Conservation (phyloP, 768 basidiomycete genomes). For the Collybia sp. region DNA sequence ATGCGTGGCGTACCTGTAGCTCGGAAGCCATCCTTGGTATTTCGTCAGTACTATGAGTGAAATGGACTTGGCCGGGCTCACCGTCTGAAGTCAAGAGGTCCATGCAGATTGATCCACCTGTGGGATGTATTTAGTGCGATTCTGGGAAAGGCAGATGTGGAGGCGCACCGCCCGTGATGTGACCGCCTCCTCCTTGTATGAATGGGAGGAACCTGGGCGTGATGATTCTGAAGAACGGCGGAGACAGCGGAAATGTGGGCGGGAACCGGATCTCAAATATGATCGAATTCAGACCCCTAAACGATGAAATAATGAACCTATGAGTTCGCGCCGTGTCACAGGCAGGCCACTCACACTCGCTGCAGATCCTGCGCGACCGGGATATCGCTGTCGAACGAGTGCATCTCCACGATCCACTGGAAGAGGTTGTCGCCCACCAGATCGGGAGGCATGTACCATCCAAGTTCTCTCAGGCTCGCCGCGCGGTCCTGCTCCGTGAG, state of each 20-base stretch:
- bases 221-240: constrained; percentile 74
- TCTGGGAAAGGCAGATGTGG: neutral
- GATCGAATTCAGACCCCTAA: constrained; percentile 55
- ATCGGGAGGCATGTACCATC: constrained; percentile 71
- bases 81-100: constrained; percentile 64
- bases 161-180: constrained; percentile 53
- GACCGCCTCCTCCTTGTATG: constrained; percentile 65
- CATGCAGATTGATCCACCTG: constrained; percentile 74
- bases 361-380: constrained; percentile 62
- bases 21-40: constrained; percentile 57
- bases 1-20: constrained; percentile 41
- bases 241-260: constrained; percentile 58
- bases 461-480: constrained; percentile 45
- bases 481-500: constrained; percentile 52
- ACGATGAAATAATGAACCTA: constrained; percentile 1
- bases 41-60: neutral
- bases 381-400: constrained; percentile 58
- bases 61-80: constrained; percentile 15
- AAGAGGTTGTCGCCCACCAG: constrained; percentile 63
- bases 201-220: constrained; percentile 72
- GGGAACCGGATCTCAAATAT: constrained; percentile 74
- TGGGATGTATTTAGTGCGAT: constrained; percentile 1
- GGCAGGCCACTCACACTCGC: constrained; percentile 22
- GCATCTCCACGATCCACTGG: constrained; percentile 72
- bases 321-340: neutral